phyloP scores from a whole-genome alignment of 768 basidiomycete genomes.

The Mycena galopus region DNA sequence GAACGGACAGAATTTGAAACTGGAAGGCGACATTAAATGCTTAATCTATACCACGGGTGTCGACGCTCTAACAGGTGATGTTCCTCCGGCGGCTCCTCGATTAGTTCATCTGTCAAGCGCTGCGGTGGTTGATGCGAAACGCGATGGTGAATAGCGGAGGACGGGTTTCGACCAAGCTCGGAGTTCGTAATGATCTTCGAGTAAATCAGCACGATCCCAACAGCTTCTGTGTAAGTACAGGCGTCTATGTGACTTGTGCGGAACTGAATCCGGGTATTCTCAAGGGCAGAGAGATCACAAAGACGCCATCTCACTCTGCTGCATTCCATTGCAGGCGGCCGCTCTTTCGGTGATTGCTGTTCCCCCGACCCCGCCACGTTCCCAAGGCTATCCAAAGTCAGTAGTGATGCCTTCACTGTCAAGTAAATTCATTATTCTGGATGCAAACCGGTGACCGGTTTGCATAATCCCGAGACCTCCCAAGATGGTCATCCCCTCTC shows the following conservation, averaged over 20 bases:
- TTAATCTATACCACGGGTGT: background rate
- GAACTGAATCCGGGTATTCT: background rate
- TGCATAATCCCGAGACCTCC: background rate
- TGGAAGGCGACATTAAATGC: too few relatives aligned
- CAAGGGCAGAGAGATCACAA: too few relatives aligned
- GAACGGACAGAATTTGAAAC: too few relatives aligned
- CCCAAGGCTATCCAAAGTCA: background rate
- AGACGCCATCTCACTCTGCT: too few relatives aligned
- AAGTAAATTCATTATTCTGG: background rate
- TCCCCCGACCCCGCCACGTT: too few relatives aligned
- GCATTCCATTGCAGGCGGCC: too few relatives aligned
- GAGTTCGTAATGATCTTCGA: background rate
- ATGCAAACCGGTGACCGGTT: background rate
- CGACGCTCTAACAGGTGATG: background rate
- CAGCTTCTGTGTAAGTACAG: too few relatives aligned
- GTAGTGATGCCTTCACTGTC: background rate
- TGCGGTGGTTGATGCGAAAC: conserved; percentile 16
- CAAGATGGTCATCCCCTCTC: background rate
- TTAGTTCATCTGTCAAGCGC: conserved; percentile 7
- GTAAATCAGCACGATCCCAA: background rate
- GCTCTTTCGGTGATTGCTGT: too few relatives aligned
- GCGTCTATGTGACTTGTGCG: background rate
- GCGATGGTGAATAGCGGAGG: background rate
- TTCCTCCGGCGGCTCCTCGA: background rate
- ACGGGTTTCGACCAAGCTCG: background rate